These are phyloP conservation scores for Penicillium corylophilum DNA, from an alignment of 2,329 filamentous ascomycete genomes.

Conservation along the genomic window DNA sequence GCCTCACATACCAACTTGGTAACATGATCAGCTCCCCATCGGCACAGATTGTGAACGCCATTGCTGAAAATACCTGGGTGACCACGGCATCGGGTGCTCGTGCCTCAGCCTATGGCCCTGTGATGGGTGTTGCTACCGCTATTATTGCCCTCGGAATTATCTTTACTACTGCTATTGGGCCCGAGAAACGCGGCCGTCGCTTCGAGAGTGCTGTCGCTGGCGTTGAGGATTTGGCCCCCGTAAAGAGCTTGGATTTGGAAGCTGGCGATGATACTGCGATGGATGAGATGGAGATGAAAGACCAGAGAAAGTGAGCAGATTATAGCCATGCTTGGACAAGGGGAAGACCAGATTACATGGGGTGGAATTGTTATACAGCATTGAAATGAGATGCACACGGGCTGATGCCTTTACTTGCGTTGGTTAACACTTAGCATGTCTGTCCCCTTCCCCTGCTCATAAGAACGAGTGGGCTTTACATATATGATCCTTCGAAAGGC, in stretches of 20 bases:
- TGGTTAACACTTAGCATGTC: slow-evolving; percentile 37
- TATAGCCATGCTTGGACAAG: neutral
- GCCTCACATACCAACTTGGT: slow-evolving; percentile 73
- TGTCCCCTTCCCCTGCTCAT: slow-evolving; percentile 33
- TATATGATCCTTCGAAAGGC: slow-evolving; percentile 31
- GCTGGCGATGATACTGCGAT: slow-evolving; percentile 23
- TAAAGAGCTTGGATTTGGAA: slow-evolving; percentile 24
- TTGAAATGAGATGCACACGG: too few species aligned
- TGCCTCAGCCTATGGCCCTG: slow-evolving; percentile 70
- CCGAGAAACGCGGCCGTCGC: slow-evolving; percentile 69
- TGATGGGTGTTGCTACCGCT: slow-evolving; percentile 73
- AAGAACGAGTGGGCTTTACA: slow-evolving; percentile 33
- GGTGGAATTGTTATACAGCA: neutral
- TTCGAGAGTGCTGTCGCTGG: slow-evolving; percentile 63
- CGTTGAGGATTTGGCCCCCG: slow-evolving; percentile 14
- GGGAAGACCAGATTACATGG: neutral
- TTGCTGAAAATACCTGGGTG: slow-evolving; percentile 64
- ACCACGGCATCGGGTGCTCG: slow-evolving; percentile 53
- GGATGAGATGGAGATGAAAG: slow-evolving; percentile 19
- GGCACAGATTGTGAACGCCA: slow-evolving; percentile 74
- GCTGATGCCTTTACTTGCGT: slow-evolving; percentile 3
- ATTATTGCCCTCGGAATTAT: slow-evolving; percentile 72
- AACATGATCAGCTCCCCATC: slow-evolving; percentile 63
- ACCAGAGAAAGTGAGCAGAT: slow-evolving; percentile 10
- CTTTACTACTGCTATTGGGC: slow-evolving; percentile 67